A percentile compares a stretch with the other conserved stretches of the same genome.
Evolutionary conservation across 2,329 filamentous ascomycete species (phyloP).

Genomic region (Endothia cerciana): DNA sequence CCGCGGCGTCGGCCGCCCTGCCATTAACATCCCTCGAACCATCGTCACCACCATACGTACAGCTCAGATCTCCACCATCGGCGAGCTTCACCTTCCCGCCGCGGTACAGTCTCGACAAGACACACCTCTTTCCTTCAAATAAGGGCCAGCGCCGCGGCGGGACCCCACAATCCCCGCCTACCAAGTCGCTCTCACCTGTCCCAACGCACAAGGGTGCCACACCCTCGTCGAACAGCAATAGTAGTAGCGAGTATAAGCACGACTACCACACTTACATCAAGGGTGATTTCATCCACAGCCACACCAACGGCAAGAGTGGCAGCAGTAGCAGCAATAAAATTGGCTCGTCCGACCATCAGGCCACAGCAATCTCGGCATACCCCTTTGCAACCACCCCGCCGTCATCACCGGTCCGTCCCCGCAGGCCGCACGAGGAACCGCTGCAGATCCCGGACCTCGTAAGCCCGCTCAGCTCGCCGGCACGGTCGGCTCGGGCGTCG

Average conservation of each 20-base stretch:
- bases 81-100: slow-evolving; percentile 29
- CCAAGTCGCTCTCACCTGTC: not conserved
- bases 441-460: slow-evolving; percentile 43
- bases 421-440: slow-evolving; percentile 41
- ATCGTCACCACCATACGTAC: slow-evolving; percentile 13
- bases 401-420: slow-evolving; percentile 40
- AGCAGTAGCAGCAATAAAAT: not conserved
- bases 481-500: not conserved
- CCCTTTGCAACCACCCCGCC: slow-evolving; percentile 31
- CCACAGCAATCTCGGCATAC: not conserved
- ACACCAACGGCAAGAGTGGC: not conserved
- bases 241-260: slow-evolving; percentile 23
- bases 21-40: not conserved
- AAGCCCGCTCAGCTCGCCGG: slow-evolving; percentile 20
- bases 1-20: slow-evolving; percentile 8
- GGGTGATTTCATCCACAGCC: not conserved
- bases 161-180: slow-evolving; percentile 17
- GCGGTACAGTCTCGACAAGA: slow-evolving; percentile 24
- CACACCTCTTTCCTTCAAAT: slow-evolving; percentile 30
- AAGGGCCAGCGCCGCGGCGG: slow-evolving; percentile 28
- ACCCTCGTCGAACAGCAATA: not conserved
- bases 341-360: not conserved
- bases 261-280: slow-evolving; percentile 7
- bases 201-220: not conserved
- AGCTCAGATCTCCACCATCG: slow-evolving; percentile 31